These are phyloP conservation scores for Pulveroboletus sp. DNA, from an alignment of 768 basidiomycete genomes.

Conservation along the genomic window DNA sequence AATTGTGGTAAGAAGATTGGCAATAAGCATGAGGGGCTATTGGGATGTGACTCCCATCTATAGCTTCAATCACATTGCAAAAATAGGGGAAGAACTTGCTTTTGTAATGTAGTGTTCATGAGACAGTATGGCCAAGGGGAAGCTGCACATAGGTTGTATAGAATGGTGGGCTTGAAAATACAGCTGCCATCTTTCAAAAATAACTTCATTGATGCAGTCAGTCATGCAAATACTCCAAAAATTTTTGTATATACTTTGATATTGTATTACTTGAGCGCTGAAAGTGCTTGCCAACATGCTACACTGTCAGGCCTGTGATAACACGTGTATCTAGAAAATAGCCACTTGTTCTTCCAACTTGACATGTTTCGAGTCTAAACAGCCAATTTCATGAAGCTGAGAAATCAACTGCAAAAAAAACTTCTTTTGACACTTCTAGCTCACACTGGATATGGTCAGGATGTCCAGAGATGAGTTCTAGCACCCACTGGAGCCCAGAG, in stretches of 20 bases:
- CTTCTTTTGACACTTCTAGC: constrained; percentile 21
- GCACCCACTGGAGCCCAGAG: constrained; percentile 20
- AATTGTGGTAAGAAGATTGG: not conserved
- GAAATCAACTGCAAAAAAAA: constrained; percentile 16
- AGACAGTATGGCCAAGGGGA: not conserved
- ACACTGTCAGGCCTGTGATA: not conserved
- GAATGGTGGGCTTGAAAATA: not conserved
- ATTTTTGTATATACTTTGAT: not conserved
- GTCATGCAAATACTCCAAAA: not conserved
- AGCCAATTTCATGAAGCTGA: not conserved
- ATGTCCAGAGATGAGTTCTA: constrained; percentile 22
- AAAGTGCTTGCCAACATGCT: not conserved
- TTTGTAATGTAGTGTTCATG: not conserved
- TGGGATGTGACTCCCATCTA: not conserved
- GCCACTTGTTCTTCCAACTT: not conserved
- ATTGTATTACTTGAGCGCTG: not conserved
- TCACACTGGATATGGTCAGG: constrained; percentile 14
- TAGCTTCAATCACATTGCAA: not conserved
- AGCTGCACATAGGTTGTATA: not conserved
- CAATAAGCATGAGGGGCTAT: not conserved
- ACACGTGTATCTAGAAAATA: not conserved
- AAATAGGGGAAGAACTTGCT: not conserved
- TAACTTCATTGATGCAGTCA: not conserved
- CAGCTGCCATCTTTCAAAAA: not conserved
- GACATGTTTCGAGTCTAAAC: not conserved